phyloP scores from a whole-genome alignment of 306 rosid species.

The Gillenia trifoliata region DNA sequence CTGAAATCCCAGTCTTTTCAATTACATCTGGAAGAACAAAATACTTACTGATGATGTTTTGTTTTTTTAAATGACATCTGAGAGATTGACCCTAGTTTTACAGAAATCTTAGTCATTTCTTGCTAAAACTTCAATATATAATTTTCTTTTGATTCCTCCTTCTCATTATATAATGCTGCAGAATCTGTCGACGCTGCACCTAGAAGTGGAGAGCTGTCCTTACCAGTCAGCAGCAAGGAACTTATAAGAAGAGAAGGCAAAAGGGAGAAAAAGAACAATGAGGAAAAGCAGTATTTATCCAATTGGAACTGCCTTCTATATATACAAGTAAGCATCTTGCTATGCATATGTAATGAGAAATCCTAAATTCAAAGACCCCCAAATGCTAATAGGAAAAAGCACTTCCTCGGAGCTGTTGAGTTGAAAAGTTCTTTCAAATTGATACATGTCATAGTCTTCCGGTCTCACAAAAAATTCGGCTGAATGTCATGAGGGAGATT shows the following conservation, averaged over 20 bases:
- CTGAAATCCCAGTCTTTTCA: not conserved
- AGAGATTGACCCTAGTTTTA: constrained; percentile 45
- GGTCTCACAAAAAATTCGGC: not conserved
- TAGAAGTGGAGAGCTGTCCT: too few relatives aligned
- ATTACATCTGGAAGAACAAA: constrained; percentile 9
- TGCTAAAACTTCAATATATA: constrained; percentile 54
- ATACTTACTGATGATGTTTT: constrained; percentile 8
- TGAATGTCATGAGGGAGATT: too few relatives aligned
- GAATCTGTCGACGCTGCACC: too few relatives aligned
- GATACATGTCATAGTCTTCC: not conserved
- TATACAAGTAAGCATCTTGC: constrained; percentile 59
- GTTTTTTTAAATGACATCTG: constrained; percentile 38
- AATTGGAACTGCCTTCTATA: constrained; percentile 58
- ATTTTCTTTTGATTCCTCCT: too few relatives aligned
- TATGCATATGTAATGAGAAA: not conserved
- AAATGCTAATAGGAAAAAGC: not conserved
- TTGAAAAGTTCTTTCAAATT: not conserved
- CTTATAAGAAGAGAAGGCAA: constrained; percentile 35
- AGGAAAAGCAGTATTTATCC: too few relatives aligned
- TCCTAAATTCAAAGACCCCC: not conserved
- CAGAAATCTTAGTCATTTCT: constrained; percentile 75
- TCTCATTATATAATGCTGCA: too few relatives aligned
- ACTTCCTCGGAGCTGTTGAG: not conserved
- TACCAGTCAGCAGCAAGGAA: too few relatives aligned
- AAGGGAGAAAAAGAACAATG: too few relatives aligned